Evolutionary conservation across 1,284 basidiomycete genomes (phyloP), one percentile per base, ranked within the genome.

Genomic region (Xerocomus amazonicus): DNA sequence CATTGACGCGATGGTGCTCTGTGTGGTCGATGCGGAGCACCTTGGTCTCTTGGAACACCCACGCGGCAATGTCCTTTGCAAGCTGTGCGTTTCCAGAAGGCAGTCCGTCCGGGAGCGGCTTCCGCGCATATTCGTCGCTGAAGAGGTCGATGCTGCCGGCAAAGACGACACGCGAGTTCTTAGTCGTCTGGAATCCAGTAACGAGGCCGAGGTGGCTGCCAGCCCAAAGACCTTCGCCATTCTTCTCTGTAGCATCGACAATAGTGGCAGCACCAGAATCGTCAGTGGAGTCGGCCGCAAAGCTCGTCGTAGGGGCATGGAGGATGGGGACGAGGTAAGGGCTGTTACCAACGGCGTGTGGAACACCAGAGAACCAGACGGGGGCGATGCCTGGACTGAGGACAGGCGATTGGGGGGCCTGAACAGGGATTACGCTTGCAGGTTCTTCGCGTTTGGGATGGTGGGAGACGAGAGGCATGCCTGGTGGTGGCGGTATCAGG

Each of bases 21-120:
- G 84, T 83, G 31, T 72, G 74, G 54, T 92, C 84, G 52, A 97
- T 83, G 26, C 91, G 83, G 43, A 97, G 73, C 7, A 92, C 90
- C 6, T 83, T 77, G 1, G 80, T 79, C 69, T 97, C 90, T 62
- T 95, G 90, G 83, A 98, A 97, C 2, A 87, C 80, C 96, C 96
- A 99, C 16, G 81, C 78, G 3, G 85, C 79, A 44, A 98, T 68
- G 59, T 96, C 92, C 41, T 75, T 70, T 3, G 77, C 77, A 50
- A 97, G 87, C 38, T 80, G 80, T 13, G 73, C 70, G 67, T 98
- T 98, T 12, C 87, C 90, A 1, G 86, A 83, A 52, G 77, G 73
- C 12, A 75, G 71, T 14, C 83, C 83, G 51, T 46, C 58, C 37
- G 81, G 73, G 37, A 87, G 72, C 43, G 81, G 75, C 66, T 84